Evolutionary conservation across 1,139 yeast species (phyloP).

Genomic region (Kurtzmaniella quercitrusa): DNA sequence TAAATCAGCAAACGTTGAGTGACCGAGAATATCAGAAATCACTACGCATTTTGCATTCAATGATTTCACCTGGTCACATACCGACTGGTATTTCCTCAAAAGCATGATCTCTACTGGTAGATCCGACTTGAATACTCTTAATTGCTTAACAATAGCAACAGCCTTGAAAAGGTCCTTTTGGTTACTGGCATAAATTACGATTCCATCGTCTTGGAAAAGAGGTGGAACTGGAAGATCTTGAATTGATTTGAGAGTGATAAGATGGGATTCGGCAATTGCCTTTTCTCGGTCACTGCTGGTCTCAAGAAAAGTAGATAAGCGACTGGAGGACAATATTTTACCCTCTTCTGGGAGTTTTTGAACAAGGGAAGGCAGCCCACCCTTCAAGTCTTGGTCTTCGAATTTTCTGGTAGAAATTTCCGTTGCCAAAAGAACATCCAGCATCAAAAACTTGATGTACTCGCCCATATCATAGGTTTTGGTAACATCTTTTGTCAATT

Average conservation of each 20-base stretch:
- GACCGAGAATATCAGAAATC: conserved; percentile 24
- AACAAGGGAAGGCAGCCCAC: conserved; percentile 16
- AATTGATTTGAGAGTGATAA: conserved; percentile 19
- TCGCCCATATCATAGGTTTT: conserved; percentile 12
- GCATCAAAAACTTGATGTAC: conserved; percentile 13
- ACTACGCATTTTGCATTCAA: conserved; percentile 31
- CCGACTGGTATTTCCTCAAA: not conserved
- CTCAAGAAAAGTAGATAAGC: conserved; percentile 18
- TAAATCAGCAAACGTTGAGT: conserved; percentile 14
- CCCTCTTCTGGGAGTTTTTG: conserved; percentile 13
- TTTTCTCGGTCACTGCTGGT: conserved; percentile 17
- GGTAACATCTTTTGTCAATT: conserved; percentile 13
- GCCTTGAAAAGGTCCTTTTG: conserved; percentile 12
- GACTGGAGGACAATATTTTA: conserved; percentile 13
- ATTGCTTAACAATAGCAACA: conserved; percentile 26
- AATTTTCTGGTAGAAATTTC: conserved; percentile 17
- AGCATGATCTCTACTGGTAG: conserved; percentile 32
- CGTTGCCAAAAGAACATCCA: conserved; percentile 15
- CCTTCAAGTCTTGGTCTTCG: conserved; percentile 18
- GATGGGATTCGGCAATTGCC: conserved; percentile 22
- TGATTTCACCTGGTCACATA: conserved; percentile 14
- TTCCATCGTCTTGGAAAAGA: conserved; percentile 30
- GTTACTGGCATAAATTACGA: conserved; percentile 25
- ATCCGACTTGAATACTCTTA: conserved; percentile 29
- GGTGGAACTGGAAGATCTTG: conserved; percentile 23